These are phyloP conservation scores for Amphirosellinia nigrospora DNA, from an alignment of 495 filamentous ascomycete genomes.

Conservation along the genomic window DNA sequence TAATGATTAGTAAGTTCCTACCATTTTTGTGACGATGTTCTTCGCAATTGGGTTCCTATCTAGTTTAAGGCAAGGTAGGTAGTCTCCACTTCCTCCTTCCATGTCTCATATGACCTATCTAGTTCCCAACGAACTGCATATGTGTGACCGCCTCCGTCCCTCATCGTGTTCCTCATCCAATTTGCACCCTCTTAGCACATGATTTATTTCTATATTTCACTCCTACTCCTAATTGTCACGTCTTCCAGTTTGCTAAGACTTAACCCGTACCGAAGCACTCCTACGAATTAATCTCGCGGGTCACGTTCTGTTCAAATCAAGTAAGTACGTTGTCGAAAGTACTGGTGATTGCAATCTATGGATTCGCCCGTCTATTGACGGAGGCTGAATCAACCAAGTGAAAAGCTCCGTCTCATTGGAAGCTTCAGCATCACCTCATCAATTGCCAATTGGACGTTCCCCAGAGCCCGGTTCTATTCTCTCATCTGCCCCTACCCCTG, in stretches of 20 bases:
- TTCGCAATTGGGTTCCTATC: background rate
- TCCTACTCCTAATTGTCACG: background rate
- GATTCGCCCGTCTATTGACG: background rate
- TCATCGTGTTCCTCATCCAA: background rate
- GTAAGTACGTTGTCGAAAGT: slow-evolving; percentile 3
- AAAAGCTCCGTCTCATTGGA: background rate
- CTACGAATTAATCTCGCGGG: slow-evolving; percentile 9
- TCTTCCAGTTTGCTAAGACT: background rate
- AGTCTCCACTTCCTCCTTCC: slow-evolving; percentile 7
- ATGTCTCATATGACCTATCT: slow-evolving; percentile 6
- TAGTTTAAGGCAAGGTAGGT: background rate
- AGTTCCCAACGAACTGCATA: background rate
- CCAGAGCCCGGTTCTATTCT: background rate
- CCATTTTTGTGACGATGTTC: background rate
- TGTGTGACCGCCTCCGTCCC: slow-evolving; percentile 20
- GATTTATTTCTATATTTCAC: background rate
- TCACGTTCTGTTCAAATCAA: background rate
- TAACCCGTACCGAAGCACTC: background rate
- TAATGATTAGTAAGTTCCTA: background rate
- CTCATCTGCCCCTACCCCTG: background rate
- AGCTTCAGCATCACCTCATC: background rate
- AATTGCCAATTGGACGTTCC: background rate
- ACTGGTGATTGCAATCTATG: background rate
- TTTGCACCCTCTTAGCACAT: background rate
- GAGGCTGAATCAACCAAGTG: background rate